Conservation (phyloP, 305 asterid species). For the Fraxinus greggii region DNA sequence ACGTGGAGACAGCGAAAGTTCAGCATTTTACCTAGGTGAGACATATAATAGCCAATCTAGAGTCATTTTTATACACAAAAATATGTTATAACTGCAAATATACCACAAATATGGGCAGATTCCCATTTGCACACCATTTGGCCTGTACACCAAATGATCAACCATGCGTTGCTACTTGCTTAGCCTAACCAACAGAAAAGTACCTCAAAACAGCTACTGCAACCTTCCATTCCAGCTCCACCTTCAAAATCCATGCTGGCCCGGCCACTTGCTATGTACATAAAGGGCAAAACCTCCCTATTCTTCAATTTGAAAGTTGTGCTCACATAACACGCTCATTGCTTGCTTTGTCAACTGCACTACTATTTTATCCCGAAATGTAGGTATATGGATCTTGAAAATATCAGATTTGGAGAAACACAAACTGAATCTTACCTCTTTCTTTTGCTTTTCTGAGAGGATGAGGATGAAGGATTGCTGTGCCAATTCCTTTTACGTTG, state of each 20-base stretch:
- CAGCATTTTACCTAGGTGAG: not conserved
- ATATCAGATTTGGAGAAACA: not conserved
- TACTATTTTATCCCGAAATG: conserved; percentile 35
- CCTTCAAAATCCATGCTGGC: conserved; percentile 2
- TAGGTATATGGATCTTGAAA: not conserved
- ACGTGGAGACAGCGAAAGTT: not conserved
- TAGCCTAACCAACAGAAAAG: conserved; percentile 11
- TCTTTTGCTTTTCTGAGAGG: conserved; percentile 82
- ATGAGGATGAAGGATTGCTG: conserved; percentile 73
- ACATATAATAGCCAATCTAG: not conserved
- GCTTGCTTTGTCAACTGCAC: conserved; percentile 56
- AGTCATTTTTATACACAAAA: conserved; percentile 21
- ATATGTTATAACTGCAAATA: conserved; percentile 19
- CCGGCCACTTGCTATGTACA: conserved; percentile 8
- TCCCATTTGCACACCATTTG: conserved; percentile 28
- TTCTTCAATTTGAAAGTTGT: conserved; percentile 9
- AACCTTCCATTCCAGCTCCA: conserved; percentile 7
- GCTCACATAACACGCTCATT: conserved; percentile 32
- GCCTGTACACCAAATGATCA: not conserved
- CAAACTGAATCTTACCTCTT: conserved; percentile 54
- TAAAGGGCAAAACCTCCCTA: conserved; percentile 10
- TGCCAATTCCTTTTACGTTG: conserved; percentile 96
- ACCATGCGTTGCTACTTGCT: conserved; percentile 10
- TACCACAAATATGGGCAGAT: conserved; percentile 14
- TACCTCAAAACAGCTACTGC: conserved; percentile 27